Percentiles rank a stretch among this genome's conserved stretches.
phyloP scores from a whole-genome alignment of 768 basidiomycete species.

The Trametes gibbosa region DNA sequence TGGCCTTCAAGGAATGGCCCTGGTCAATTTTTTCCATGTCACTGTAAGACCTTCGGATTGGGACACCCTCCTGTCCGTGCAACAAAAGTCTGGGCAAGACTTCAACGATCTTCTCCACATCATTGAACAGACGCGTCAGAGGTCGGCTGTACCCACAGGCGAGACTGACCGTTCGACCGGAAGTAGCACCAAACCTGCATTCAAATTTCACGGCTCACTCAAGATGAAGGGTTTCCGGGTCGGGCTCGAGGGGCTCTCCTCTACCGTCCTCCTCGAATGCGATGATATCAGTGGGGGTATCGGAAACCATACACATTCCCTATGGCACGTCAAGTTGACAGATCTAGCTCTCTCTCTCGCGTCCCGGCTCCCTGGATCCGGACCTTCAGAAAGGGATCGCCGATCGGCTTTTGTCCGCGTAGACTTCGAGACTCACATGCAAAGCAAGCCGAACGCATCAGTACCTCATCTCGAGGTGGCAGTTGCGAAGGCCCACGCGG shows the following conservation, averaged over 20 bases:
- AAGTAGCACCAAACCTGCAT: conserved; percentile 19
- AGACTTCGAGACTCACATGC: conserved; percentile 51
- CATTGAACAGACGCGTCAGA: conserved; percentile 55
- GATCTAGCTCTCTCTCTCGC: conserved; percentile 85
- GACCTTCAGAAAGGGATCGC: conserved; percentile 54
- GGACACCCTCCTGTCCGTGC: conserved; percentile 80
- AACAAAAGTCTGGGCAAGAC: conserved; percentile 88
- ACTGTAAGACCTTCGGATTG: conserved; percentile 79
- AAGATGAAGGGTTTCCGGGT: conserved; percentile 81
- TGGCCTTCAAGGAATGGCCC: conserved; percentile 50
- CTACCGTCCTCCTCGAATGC: conserved; percentile 74
- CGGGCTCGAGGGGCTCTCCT: conserved; percentile 71
- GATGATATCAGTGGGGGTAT: conserved; percentile 67
- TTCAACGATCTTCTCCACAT: conserved; percentile 76
- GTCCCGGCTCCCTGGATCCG: conserved; percentile 44
- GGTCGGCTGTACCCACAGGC: conserved; percentile 1
- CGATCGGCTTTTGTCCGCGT: conserved; percentile 83
- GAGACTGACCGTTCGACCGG: neutral
- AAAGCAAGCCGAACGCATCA: neutral
- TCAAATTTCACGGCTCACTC: conserved; percentile 48
- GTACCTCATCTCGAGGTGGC: conserved; percentile 47
- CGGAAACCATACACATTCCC: conserved; percentile 42
- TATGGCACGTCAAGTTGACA: conserved; percentile 69
- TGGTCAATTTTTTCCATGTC: conserved; percentile 68
- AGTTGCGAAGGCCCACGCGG: conserved; percentile 81